Base-by-base conservation (phyloP, 345 rosid species). In the Brassica cretica region DNA sequence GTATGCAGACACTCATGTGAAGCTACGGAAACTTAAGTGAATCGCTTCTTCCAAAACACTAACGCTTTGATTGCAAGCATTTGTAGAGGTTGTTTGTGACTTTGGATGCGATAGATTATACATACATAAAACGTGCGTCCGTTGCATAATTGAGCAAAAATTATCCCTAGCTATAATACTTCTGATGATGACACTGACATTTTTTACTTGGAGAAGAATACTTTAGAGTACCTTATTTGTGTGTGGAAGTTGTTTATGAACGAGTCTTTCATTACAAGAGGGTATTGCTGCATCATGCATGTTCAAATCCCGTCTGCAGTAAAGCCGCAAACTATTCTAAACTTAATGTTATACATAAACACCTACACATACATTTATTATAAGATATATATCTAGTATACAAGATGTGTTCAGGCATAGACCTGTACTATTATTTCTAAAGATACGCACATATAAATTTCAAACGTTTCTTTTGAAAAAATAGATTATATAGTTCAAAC, bases 1-100 rank as follows among this genome's bases (percentile, higher is more conserved):
- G 53, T 76, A 76, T 21, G 64, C 41, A 76, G 69, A 69, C 56
- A 62, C 18, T 76, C 64, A 76, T 76, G 80, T 76, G 74, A 61
- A 33, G 67, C 67, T 30, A 63, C 44, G 67, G 67, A 63, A 63
- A 15, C 32, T 60, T 46, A 30, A 2, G 27, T 76, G 79, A 44
- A 19, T 68, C 74, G 19, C 29, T 75, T 66, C 72, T 37, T 18
- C 37, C 66, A 18, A 66, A 64, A 64, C 66, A 24, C 39, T 30
- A 27, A 61, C 11, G 39, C 39, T 63, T 63, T n/a, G 67, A 63
- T 63, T 30, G 12, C 19, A 63, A 63, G 39, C 66, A 29, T 63
- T 14, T 63, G 66, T 30, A 29, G 39, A 63, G 5, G 66, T 29
- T 4, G 66, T 24, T 60, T 60, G 33, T 56, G 33, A 24, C 32